Conservation (phyloP, 805 yeast genomes). For the Lipomyces anomalus region DNA sequence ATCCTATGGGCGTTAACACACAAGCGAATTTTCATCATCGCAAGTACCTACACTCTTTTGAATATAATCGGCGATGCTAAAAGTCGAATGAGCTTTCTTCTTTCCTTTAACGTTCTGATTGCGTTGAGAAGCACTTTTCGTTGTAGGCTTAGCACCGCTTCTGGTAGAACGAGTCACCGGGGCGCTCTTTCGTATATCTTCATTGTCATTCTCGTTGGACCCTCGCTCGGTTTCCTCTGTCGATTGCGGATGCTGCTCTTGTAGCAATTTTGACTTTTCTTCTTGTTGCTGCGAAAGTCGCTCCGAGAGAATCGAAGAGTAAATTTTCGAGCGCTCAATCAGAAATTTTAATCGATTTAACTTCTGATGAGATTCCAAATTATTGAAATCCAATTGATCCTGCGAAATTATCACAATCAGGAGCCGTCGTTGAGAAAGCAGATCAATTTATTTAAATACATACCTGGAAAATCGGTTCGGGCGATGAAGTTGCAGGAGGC, state of each 20-base stretch:
- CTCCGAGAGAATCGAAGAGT: conserved; percentile 79
- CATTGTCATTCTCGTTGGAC: background rate
- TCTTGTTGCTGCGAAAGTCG: conserved; percentile 41
- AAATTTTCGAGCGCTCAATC: conserved; percentile 82
- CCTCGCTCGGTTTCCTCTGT: background rate
- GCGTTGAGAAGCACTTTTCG: too few species aligned
- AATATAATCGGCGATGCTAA: conserved; percentile 9
- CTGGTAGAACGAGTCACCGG: background rate
- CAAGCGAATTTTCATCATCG: too few species aligned
- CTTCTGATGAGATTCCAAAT: conserved; percentile 49
- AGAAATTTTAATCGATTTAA: conserved; percentile 62
- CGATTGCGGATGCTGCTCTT: background rate
- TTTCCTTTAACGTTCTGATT: background rate
- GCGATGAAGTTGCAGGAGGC: conserved; percentile 20
- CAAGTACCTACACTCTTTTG: too few species aligned
- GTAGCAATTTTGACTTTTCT: conserved; percentile 30
- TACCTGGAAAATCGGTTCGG: conserved; percentile 12
- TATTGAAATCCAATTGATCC: conserved; percentile 38
- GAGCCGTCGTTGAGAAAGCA: too few species aligned
- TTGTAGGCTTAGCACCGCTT: too few species aligned
- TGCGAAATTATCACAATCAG: too few species aligned
- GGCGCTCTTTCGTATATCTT: background rate
- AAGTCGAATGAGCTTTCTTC: background rate
- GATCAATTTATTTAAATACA: too few species aligned
- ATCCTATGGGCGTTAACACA: too few species aligned